phyloP scores from a whole-genome alignment of 805 yeast genomes.

The Priceomyces fermenticarens region DNA sequence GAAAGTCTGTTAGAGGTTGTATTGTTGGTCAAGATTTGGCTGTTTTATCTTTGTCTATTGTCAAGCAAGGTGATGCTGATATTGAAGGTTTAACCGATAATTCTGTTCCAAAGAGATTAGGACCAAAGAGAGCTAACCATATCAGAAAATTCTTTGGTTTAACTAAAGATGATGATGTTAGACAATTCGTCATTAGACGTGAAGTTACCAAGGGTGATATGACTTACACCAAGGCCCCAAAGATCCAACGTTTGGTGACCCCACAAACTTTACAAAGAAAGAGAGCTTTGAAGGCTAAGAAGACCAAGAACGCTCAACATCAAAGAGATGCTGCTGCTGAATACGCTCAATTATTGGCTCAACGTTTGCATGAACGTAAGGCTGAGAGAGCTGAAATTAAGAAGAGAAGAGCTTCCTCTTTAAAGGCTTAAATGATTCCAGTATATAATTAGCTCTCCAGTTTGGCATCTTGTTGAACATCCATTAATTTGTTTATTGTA shows the following conservation, averaged over 20 bases:
- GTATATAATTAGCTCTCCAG: conserved; percentile 8
- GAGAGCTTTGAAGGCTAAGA: conserved; percentile 92
- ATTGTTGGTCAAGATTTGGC: conserved; percentile 97
- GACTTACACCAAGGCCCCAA: conserved; percentile 99
- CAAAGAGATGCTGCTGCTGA: conserved; percentile 99
- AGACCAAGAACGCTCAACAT: conserved; percentile 95
- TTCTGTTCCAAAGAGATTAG: conserved; percentile 97
- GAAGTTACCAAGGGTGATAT: conserved; percentile 97
- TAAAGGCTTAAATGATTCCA: conserved; percentile 65
- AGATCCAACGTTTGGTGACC: conserved; percentile 98
- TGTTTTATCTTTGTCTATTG: conserved; percentile 87
- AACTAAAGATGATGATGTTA: conserved; percentile 88
- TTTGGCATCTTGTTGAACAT: conserved; percentile 9
- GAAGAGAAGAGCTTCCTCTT: conserved; percentile 99
- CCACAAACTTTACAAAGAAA: conserved; percentile 99
- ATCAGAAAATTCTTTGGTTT: conserved; percentile 99
- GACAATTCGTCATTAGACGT: conserved; percentile 93
- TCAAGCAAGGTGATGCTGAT: conserved; percentile 96
- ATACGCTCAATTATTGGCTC: conserved; percentile 97
- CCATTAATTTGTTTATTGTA: conserved; percentile 15
- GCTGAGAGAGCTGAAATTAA: conserved; percentile 97
- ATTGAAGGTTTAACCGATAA: conserved; percentile 94
- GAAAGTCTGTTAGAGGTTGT: conserved; percentile 99
- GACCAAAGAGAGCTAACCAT: conserved; percentile 99
- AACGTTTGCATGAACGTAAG: conserved; percentile 97